A percentile compares a stretch with the other conserved stretches of the same genome.
Evolutionary conservation across 169 alveolate species (phyloP).

Genomic region (Plasmodium ovale): DNA sequence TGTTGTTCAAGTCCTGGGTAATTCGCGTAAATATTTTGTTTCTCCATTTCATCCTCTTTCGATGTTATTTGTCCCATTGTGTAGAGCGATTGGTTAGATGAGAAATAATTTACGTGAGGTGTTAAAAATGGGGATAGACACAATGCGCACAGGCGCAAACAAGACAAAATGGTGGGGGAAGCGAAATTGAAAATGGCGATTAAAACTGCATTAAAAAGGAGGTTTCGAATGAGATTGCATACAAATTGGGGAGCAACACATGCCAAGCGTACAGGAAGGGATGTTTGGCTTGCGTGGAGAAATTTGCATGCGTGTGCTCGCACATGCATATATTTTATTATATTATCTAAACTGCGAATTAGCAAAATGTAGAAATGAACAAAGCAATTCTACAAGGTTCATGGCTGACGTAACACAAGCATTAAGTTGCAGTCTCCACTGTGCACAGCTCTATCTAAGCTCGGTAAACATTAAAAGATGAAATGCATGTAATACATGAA

Average conservation of each 20-base stretch:
- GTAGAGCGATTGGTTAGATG: background rate
- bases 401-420: too few relatives aligned
- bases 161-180: background rate
- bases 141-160: background rate
- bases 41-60: constrained; percentile 56
- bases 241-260: too few relatives aligned
- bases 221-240: too few relatives aligned
- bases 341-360: too few relatives aligned
- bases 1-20: constrained; percentile 90
- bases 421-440: background rate
- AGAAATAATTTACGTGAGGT: constrained; percentile 15
- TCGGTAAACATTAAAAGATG: background rate
- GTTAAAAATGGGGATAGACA: background rate
- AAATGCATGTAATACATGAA: background rate
- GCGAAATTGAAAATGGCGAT: too few relatives aligned
- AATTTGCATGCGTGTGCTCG: too few relatives aligned
- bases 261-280: too few relatives aligned
- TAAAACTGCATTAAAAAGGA: too few relatives aligned
- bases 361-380: too few relatives aligned
- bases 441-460: background rate
- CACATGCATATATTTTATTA: too few relatives aligned
- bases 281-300: too few relatives aligned
- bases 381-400: too few relatives aligned
- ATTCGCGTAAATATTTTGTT: constrained; percentile 57
- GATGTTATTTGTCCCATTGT: constrained; percentile 69